Conservation (phyloP, 176 grass and related monocot species). For the Eleusine coracana region DNA sequence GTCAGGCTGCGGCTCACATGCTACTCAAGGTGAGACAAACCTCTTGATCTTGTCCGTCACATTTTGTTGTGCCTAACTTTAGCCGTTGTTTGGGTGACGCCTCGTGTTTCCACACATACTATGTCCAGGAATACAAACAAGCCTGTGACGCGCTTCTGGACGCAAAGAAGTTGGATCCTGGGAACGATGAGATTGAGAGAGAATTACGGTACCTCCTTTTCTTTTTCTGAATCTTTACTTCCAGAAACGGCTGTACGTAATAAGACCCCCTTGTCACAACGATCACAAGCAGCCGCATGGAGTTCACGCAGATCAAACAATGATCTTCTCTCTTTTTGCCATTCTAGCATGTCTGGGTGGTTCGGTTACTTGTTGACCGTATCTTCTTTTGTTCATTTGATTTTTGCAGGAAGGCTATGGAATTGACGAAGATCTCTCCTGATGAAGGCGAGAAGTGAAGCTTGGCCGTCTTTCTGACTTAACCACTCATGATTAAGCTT, state of each 20-base stretch:
- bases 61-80: neutral
- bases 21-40: constrained; percentile 4
- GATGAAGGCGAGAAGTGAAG: neutral
- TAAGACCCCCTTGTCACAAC: no score
- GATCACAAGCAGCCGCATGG: no score
- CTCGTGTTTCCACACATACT: neutral
- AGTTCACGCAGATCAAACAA: no score
- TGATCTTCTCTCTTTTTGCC: no score
- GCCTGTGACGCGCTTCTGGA: constrained; percentile 39
- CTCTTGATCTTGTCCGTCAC: neutral
- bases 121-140: constrained; percentile 30
- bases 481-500: no score
- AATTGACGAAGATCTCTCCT: neutral
- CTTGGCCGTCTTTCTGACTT: neutral
- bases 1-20: constrained; percentile 30
- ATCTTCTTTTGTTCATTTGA: neutral
- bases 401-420: constrained; percentile 29
- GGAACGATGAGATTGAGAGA: constrained; percentile 31
- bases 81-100: no score
- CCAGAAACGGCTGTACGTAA: no score
- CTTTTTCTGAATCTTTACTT: no score
- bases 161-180: constrained; percentile 31
- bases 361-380: no score
- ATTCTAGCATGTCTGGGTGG: no score
- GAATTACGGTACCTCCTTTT: neutral